Base-by-base conservation (phyloP, 176 grass and related monocot species). In the Echinochloa phyllopogon region DNA sequence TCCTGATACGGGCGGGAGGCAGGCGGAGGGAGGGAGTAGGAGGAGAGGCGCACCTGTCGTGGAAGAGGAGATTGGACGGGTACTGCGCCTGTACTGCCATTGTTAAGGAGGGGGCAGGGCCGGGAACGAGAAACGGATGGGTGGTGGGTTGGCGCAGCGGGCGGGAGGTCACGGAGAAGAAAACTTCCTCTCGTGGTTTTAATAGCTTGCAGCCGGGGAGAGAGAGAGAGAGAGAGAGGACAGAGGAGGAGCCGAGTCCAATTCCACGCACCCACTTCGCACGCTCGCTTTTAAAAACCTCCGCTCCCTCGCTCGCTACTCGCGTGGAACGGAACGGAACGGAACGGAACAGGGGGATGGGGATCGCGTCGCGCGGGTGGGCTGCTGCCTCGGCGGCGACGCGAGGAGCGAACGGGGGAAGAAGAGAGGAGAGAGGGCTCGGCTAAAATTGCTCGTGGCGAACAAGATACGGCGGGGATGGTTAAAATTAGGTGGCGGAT, bases 31-130 rank as follows among this genome's bases (percentile, higher is more conserved):
- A 25, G 68, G 59, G 33, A 67, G 33, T 36, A 39, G 63, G 62
- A 52, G 79, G 12, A 77, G 75, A 77, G 75, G 62, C 85, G 81
- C 83, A 90, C 91, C 91, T 93, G 82, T 84, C 66, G 81, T 85
- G 91, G 88, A 93, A 87, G 81, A 90, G 59, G 85, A 87, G 81
- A 72, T 78, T 85, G 82, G 88, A 87, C 1, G 88, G 88, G 88
- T 93, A 93, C 47, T 89, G 87, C 17, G 91, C 91, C 72, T 89
- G 91, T 59, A 93, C 88, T 72, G 91, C 91, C 91, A 93, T 93
- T 90, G 85, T 83, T 83, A 86, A 82, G 63, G 82, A 45, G 67
- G 15, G 75, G 39, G 8, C 20, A 17, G 3, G 8, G 36, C 8
- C 10, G 67, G 3, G 56, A 55, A 84, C 1, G 82, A 39, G 86